Base-by-base conservation (phyloP, 2,329 filamentous ascomycete genomes). In the Graphiopsis chlorocephala region DNA sequence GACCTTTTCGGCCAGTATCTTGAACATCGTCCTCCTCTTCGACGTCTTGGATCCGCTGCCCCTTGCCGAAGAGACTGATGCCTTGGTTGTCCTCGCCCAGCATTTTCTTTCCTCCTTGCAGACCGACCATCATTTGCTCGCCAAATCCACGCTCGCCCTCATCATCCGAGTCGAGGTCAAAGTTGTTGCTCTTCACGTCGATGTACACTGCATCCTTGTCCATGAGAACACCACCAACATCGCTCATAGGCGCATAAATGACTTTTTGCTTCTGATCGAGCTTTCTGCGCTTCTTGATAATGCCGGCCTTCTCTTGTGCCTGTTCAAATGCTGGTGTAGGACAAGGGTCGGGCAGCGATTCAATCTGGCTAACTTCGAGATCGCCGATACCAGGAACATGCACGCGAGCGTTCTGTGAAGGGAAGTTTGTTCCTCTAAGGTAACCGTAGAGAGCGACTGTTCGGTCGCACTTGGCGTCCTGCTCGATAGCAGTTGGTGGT, bases 161-260 rank as follows among this genome's bases (percentile, higher is more conserved):
- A 15, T 83, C 82, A 4, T 84, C 85, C 1, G 79, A 85, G 12
- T 91, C 88, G 2, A 79, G 78, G 67, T 88, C 81, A 69, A 99
- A 97, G 4, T 86, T 96, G 29, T 84, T 82, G 15, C 85, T 87
- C 74, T 88, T 90, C 50, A 90, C 79, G 72, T 90, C 86, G 68
- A 90, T 97, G 81, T 96, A 99, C 42, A 99, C 93, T 8, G 94
- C 93, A 78, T 99, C 95, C 67, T 96, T 96, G 70, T 99, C 95
- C 60, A 99, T 94, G 75, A 98, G 88, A 14, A 99, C 86, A 72
- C 95, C 95, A 69, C 93, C 96, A 35, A 97, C 93, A 78, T 99
- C 95, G 28, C 93, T 97, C 94, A 99, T 98, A 35, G 95, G 96
- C 2, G 95, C 96, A 78, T 97, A 96, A 5, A 99, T 81, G 71